Percentiles rank a stretch among this genome's conserved stretches.
phyloP scores from a whole-genome alignment of 805 yeast genomes.

The Metschnikowia cubensis region DNA sequence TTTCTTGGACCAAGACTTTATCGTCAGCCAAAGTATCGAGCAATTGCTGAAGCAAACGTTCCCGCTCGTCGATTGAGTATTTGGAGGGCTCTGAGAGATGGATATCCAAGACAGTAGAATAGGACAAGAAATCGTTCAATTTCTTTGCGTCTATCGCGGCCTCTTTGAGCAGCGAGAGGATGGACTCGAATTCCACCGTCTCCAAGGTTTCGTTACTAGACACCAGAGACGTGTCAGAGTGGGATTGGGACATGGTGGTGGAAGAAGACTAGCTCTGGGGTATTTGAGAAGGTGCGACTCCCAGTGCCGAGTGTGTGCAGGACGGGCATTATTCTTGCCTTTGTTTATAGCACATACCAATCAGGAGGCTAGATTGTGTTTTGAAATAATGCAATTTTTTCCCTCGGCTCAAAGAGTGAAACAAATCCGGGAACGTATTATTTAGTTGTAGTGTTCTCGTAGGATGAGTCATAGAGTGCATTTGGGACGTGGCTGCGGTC shows the following conservation, averaged over 20 bases:
- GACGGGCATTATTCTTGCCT: background rate
- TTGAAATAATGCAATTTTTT: background rate
- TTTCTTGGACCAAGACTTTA: slow-evolving; percentile 52
- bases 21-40: slow-evolving; percentile 40
- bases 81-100: slow-evolving; percentile 46
- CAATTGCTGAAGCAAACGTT: slow-evolving; percentile 44
- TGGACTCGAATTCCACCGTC: slow-evolving; percentile 19
- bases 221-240: slow-evolving; percentile 11
- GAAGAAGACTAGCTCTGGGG: background rate
- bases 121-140: slow-evolving; percentile 61
- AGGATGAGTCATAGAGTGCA: too few species aligned
- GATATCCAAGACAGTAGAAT: slow-evolving; percentile 67
- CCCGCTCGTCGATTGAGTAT: slow-evolving; percentile 49
- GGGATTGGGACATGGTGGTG: slow-evolving; percentile 13
- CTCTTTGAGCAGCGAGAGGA: slow-evolving; percentile 25
- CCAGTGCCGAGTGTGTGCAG: background rate
- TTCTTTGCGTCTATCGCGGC: slow-evolving; percentile 38
- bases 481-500: too few species aligned
- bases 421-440: too few species aligned
- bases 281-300: slow-evolving; percentile 2
- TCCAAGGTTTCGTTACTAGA: slow-evolving; percentile 16
- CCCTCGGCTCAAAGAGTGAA: too few species aligned
- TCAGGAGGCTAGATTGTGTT: background rate
- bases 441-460: too few species aligned
- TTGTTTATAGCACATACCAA: background rate